These are phyloP conservation scores for Taphrina pruni DNA, from an alignment of 1,139 yeast genomes.

Conservation along the genomic window DNA sequence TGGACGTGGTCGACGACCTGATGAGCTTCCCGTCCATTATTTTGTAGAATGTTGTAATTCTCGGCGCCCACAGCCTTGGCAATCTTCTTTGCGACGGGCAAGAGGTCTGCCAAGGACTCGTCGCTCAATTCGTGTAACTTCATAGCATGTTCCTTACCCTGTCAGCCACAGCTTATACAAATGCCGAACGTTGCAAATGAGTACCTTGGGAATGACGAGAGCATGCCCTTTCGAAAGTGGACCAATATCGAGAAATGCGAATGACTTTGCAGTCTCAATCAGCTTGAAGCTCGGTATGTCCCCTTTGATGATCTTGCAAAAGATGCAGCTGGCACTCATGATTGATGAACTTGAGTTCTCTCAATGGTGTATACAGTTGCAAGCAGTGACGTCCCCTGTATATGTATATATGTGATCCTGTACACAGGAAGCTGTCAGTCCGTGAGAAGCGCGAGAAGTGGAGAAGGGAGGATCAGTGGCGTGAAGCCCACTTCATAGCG, in stretches of 20 bases:
- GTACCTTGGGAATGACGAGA: slow-evolving; percentile 68
- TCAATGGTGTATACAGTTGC: neutral
- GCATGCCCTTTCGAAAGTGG: slow-evolving; percentile 91
- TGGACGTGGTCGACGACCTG: slow-evolving; percentile 93
- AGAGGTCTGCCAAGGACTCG: slow-evolving; percentile 78
- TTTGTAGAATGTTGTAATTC: slow-evolving; percentile 81
- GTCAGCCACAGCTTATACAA: slow-evolving; percentile 48
- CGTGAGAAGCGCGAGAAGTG: neutral
- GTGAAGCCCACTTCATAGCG: neutral
- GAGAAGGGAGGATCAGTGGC: neutral
- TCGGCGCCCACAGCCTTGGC: slow-evolving; percentile 71
- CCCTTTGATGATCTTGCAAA: slow-evolving; percentile 90
- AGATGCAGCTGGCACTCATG: slow-evolving; percentile 62
- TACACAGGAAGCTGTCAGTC: no score
- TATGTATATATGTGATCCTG: no score
- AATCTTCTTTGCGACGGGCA: slow-evolving; percentile 85
- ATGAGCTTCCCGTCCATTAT: slow-evolving; percentile 70
- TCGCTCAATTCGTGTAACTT: slow-evolving; percentile 90
- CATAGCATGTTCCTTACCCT: slow-evolving; percentile 74
- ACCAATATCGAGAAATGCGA: slow-evolving; percentile 88
- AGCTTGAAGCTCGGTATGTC: slow-evolving; percentile 52
- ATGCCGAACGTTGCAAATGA: neutral
- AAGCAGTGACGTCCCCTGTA: no score
- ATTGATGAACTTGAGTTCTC: no score
- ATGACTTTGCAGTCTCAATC: slow-evolving; percentile 71